Evolutionary conservation across 2,329 filamentous ascomycete species (phyloP), one percentile per base, ranked within the genome.

Genomic region (Ophidiomyces ophidiicola): DNA sequence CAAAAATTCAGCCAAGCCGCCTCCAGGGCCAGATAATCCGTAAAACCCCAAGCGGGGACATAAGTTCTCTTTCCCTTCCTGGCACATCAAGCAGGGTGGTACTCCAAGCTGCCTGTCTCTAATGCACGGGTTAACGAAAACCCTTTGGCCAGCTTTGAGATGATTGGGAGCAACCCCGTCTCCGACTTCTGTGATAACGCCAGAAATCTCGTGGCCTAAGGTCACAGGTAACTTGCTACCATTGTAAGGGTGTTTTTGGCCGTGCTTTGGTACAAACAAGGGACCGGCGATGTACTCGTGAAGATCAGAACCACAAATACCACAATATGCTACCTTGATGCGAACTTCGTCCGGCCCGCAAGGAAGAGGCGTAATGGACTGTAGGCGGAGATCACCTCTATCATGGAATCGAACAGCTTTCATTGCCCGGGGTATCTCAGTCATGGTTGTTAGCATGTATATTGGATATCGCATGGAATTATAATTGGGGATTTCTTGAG

Each of bases 181-280:
- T 0, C 76, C 76, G n/a, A 80, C 58, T 46, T 77, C 72, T 7
- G 68, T 63, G 21, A 81, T 61, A 1, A 67, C 66, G 7, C 76
- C 77, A 3, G 68, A 71, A 54, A 80, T 76, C 51, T 81, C 78
- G 50, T 81, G 77, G 18, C 78, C 77, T 6, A 80, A 61, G 0
- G 68, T 75, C 6, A 79, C 64, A 3, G 76, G 77, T 24, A 74
- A 64, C 1, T 60, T 63, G 41, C 72, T 71, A 21, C 67, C 61
- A 0, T 75, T 80, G 15, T 79, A 55, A 1, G 68, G 68, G 48
- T 80, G 76, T 1, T 74, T 71, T 4, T 38, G 46, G 8, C 44
- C 46, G 5, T 54, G 55, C 5, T 51, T 51, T 2, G 72, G 71
- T 1, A 67, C 64, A 54, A 71, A 67, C 18, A 59, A 68, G 10